phyloP scores from a whole-genome alignment of 306 rosid genomes.

The Medicago ruthenica region DNA sequence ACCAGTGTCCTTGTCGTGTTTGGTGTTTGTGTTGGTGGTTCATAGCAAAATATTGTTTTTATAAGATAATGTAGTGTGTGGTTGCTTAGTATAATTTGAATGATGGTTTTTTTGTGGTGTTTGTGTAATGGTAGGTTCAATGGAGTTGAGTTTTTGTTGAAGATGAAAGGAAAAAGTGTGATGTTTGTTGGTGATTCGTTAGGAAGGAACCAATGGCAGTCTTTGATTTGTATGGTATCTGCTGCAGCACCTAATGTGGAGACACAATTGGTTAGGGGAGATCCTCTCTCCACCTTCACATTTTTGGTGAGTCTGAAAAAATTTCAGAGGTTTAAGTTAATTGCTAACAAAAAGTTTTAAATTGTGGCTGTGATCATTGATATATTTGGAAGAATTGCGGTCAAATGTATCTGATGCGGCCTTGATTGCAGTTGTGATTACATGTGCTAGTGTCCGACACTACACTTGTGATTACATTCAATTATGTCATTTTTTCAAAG shows the following conservation, averaged over 20 bases:
- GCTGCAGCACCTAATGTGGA: conserved; percentile 64
- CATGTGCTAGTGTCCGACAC: not conserved
- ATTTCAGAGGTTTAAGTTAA: not conserved
- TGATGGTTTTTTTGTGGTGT: conserved; percentile 48
- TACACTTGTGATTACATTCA: not conserved
- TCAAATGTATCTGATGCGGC: not conserved
- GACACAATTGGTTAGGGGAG: conserved; percentile 70
- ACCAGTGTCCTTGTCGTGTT: no score
- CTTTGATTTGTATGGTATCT: conserved; percentile 76
- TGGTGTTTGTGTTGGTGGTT: no score
- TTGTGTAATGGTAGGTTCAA: conserved; percentile 75
- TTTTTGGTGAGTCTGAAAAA: conserved; percentile 65
- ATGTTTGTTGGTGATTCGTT: conserved; percentile 95
- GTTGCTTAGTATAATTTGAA: not conserved
- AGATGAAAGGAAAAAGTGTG: conserved; percentile 80
- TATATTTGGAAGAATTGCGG: not conserved
- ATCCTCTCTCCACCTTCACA: conserved; percentile 82
- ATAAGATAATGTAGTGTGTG: conserved; percentile 9
- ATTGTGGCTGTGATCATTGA: not conserved
- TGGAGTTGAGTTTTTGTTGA: conserved; percentile 76
- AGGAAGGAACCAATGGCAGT: conserved; percentile 95
- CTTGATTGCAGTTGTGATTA: not conserved
- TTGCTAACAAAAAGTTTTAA: not conserved
- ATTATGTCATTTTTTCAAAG: no score
- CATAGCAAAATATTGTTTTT: not conserved